Base-by-base conservation (phyloP, 2,329 filamentous ascomycete genomes). In the Penicillium sp. region DNA sequence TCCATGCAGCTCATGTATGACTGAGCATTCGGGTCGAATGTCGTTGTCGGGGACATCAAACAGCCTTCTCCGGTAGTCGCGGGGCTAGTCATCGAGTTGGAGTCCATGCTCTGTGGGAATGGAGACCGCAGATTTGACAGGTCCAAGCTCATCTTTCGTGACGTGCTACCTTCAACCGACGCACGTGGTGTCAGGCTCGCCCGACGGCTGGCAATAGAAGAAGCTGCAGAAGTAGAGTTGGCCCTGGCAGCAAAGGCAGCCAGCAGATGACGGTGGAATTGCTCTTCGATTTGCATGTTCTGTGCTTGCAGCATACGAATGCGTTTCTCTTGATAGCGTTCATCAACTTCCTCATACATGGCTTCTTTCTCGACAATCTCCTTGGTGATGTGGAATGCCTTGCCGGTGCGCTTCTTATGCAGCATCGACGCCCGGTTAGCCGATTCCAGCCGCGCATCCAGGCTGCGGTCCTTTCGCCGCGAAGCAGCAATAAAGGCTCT, bases 261-360 rank as follows among this genome's bases (percentile, higher is more conserved):
- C n/a, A 78, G 67, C 3, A 78, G 65, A 45, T 78, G 75, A 28
- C 73, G 72, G 38, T 76, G 71, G 58, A 79, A 75, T 50, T 78
- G 73, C 53, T 73, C 71, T 61, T 79, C 73, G 53, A 78, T 72
- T 62, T 77, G 72, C 67, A 72, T 66, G 61, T 74, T 78, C 64
- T 78, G 76, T 4, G 71, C 73, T 44, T 78, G 75, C 53, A 78
- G 68, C 70, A 78, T 75, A n/a, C 72, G 73, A 45, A 76, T 73
- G 35, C 76, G 73, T 60, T 78, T 78, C 56, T 78, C 75, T 59
- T 77, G 75, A 53, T 78, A 78, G 60, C 93, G 91, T 68, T 96
- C 91, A 57, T 96, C 93, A 72, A 96, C 91, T 76, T 97, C 93
- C 72, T 97, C 93, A 74, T 97, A 97, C 92, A 97, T 96, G 75